Base-by-base conservation (phyloP, 192 early-diverging fungal species). In the Coemansia sp. region DNA sequence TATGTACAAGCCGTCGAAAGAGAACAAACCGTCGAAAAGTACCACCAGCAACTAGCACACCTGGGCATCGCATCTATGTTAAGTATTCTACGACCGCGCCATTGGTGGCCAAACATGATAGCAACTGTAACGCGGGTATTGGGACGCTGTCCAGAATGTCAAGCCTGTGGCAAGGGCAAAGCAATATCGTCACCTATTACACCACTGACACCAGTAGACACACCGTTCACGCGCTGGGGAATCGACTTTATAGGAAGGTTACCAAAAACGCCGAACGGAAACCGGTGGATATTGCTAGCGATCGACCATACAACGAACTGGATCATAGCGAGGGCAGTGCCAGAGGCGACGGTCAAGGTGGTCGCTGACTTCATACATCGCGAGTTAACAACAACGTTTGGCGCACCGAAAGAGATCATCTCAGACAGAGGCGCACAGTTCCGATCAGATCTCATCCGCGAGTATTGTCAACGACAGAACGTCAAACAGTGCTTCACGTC, bases 191-290 rank as follows among this genome's bases (percentile, higher is more conserved):
- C 53, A 24, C 61, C 53, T 15, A 34, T 21, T 15, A 33, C 27
- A 2, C 27, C 27, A 30, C 27, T 62, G 19, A 19, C 25, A 8
- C 41, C 44, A 15, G 9, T 15, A 14, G 34, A 54, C 4, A 51
- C 37, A 19, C 61, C 52, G 0, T 62, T 62, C 47, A 19, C 44
- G 18, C 23, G 43, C 10, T 62, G 61, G 61, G 18, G 22, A 3
- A 45, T 62, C 21, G 61, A 62, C 34, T 62, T 62, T 25, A 62
- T 62, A 44, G 61, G 61, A 18, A 24, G 24, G 8, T 54, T 54
- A 12, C 61, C 61, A 7, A 25, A 55, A 30, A 62, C 61, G 2
- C 14, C n/a, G n/a, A 5, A 14, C 7, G 39, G 43, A 9, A 62
- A 62, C 61, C 41, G 47, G 21, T 62, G 46, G 42, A 62, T 62